Percentiles rank a stretch among this genome's conserved stretches.
These are phyloP conservation scores for Lasiosphaeria ovina DNA, from an alignment of 495 filamentous ascomycete species.

Conservation along the genomic window DNA sequence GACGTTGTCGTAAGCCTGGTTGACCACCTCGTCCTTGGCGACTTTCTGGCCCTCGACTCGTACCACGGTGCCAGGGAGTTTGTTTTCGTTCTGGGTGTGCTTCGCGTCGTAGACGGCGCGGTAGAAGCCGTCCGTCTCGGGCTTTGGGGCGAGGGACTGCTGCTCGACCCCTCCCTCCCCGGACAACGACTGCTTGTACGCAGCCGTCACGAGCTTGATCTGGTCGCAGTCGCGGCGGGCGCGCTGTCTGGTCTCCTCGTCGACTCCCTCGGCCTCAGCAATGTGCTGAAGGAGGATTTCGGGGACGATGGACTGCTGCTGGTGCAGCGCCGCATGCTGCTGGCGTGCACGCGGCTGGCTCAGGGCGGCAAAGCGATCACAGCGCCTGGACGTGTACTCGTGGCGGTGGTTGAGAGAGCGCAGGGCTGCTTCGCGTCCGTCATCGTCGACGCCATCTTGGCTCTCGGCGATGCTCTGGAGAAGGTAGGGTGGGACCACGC, in stretches of 20 bases:
- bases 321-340: constrained; percentile 6
- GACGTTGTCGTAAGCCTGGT: constrained; percentile 42
- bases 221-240: constrained; percentile 38
- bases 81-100: constrained; percentile 29
- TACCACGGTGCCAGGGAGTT: constrained; percentile 36
- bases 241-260: constrained; percentile 33
- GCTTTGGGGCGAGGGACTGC: constrained; percentile 8
- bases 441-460: constrained; percentile 23
- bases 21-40: constrained; percentile 30
- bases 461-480: constrained; percentile 36
- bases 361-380: constrained; percentile 29
- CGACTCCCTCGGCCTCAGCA: constrained; percentile 33
- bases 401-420: constrained; percentile 27
- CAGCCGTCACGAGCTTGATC: constrained; percentile 24
- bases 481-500: constrained; percentile 39
- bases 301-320: constrained; percentile 34
- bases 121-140: constrained; percentile 25
- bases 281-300: constrained; percentile 39
- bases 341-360: constrained; percentile 20
- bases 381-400: constrained; percentile 26
- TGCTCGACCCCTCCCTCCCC: constrained; percentile 12
- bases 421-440: constrained; percentile 25
- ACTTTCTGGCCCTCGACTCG: constrained; percentile 41
- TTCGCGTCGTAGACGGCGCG: constrained; percentile 41
- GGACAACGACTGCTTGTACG: constrained; percentile 30